A percentile compares a stretch with the other conserved stretches of the same genome.
Evolutionary conservation across 1,284 basidiomycete genomes (phyloP).

Genomic region (Caloboletus firmus): DNA sequence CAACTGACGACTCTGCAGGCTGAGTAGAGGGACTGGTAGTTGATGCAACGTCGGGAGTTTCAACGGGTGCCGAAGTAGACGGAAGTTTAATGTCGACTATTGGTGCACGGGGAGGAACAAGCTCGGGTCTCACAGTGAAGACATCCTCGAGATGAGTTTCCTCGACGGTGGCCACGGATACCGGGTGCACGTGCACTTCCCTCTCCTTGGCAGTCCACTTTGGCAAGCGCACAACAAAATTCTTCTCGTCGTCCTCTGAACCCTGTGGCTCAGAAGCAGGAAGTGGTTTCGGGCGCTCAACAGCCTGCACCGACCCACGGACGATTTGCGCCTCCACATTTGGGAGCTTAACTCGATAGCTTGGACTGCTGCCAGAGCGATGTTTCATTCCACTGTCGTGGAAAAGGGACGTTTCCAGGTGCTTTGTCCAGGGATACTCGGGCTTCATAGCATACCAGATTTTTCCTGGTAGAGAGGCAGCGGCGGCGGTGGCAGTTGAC

Average conservation of each 20-base stretch:
- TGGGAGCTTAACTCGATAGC: slow-evolving; percentile 61
- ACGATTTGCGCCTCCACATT: slow-evolving; percentile 38
- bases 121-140: slow-evolving; percentile 53
- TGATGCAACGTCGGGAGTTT: background rate
- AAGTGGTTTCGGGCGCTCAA: slow-evolving; percentile 12
- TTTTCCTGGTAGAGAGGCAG: slow-evolving; percentile 43
- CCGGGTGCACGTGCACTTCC: slow-evolving; percentile 24
- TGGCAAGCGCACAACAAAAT: slow-evolving; percentile 57
- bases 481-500: slow-evolving; percentile 16
- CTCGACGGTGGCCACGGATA: slow-evolving; percentile 34
- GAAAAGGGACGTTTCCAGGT: slow-evolving; percentile 70
- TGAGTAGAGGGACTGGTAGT: slow-evolving; percentile 14
- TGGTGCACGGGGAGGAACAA: slow-evolving; percentile 33
- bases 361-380: slow-evolving; percentile 51
- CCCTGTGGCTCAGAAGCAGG: slow-evolving; percentile 21
- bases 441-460: slow-evolving; percentile 73
- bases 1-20: slow-evolving; percentile 5
- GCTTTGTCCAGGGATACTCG: slow-evolving; percentile 77
- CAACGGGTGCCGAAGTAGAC: slow-evolving; percentile 2
- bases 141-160: slow-evolving; percentile 52
- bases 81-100: slow-evolving; percentile 36
- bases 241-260: slow-evolving; percentile 45
- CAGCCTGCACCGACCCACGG: slow-evolving; percentile 22
- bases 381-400: slow-evolving; percentile 58
- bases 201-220: slow-evolving; percentile 38